A percentile compares a stretch with the other conserved stretches of the same genome.
Conservation (phyloP, 768 basidiomycete genomes). For the Leccinum arenicola region DNA sequence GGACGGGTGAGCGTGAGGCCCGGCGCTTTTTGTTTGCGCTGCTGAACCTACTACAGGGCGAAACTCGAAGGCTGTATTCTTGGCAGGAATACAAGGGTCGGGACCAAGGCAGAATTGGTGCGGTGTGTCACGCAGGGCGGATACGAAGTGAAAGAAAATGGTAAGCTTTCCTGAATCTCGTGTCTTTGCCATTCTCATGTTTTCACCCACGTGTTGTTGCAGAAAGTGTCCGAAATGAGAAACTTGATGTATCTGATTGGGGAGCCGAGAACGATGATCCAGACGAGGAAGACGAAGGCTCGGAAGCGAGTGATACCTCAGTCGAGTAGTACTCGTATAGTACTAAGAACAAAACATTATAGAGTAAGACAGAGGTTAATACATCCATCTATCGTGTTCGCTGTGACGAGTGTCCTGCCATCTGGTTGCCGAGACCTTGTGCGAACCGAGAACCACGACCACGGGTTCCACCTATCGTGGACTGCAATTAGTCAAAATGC, state of each 20-base stretch:
- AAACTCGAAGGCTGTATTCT: slow-evolving; percentile 77
- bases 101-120: slow-evolving; percentile 62
- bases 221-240: slow-evolving; percentile 58
- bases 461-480: slow-evolving; percentile 51
- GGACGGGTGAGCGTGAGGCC: slow-evolving; percentile 58
- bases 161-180: slow-evolving; percentile 33
- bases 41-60: slow-evolving; percentile 43
- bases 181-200: not conserved
- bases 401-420: slow-evolving; percentile 42
- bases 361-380: not conserved
- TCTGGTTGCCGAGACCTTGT: slow-evolving; percentile 80
- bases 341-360: slow-evolving; percentile 2
- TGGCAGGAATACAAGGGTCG: slow-evolving; percentile 71
- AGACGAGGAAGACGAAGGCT: slow-evolving; percentile 18
- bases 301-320: slow-evolving; percentile 11
- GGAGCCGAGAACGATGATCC: slow-evolving; percentile 35
- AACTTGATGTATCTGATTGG: slow-evolving; percentile 57
- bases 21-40: not conserved
- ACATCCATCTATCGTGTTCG: slow-evolving; percentile 18
- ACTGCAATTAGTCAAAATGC: not conserved
- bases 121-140: slow-evolving; percentile 75
- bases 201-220: not conserved
- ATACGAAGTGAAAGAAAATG: slow-evolving; percentile 66
- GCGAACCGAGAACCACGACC: slow-evolving; percentile 81
- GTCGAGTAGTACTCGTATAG: slow-evolving; percentile 1